Percentiles rank a stretch among this genome's conserved stretches.
phyloP scores from a whole-genome alignment of 352 stramenopile genomes.

The Globisporangium polare region DNA sequence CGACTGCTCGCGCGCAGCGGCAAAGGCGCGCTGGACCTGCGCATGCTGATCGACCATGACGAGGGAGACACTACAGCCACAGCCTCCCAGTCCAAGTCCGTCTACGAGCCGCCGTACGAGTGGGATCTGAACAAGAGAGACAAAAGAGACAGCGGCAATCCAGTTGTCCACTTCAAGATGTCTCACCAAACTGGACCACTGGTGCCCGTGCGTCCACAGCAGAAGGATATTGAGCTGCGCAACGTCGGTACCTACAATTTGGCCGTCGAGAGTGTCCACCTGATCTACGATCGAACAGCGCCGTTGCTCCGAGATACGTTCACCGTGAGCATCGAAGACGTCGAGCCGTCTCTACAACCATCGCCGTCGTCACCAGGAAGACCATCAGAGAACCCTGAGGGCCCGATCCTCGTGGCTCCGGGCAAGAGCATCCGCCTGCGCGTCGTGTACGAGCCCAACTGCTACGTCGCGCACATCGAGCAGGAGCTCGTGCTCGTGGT shows the following conservation, averaged over 20 bases:
- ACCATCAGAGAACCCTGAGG: not conserved
- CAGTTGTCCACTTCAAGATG: constrained; percentile 2
- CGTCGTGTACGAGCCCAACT: constrained; percentile 24
- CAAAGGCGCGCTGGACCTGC: constrained; percentile 29
- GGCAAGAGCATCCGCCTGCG: not conserved
- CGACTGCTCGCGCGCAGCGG: constrained; percentile 35
- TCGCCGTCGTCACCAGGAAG: not conserved
- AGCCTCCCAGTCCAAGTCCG: not conserved
- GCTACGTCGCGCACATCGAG: constrained; percentile 15
- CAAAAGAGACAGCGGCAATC: not conserved
- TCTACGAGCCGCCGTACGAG: not conserved
- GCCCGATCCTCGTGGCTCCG: not conserved
- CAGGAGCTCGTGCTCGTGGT: constrained; percentile 30
- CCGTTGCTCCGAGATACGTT: constrained; percentile 2
- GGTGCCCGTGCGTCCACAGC: not conserved
- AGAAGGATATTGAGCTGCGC: not conserved
- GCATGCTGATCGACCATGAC: not conserved
- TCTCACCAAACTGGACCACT: not conserved
- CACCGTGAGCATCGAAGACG: not conserved
- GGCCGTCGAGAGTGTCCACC: not conserved
- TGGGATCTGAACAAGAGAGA: not conserved
- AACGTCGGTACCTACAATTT: constrained; percentile 11
- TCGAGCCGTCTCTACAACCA: not conserved
- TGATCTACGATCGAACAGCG: not conserved
- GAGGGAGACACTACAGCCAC: not conserved